Evolutionary conservation across 345 rosid species (phyloP), one percentile per base, ranked within the genome.

Genomic region (Acer saccharum): DNA sequence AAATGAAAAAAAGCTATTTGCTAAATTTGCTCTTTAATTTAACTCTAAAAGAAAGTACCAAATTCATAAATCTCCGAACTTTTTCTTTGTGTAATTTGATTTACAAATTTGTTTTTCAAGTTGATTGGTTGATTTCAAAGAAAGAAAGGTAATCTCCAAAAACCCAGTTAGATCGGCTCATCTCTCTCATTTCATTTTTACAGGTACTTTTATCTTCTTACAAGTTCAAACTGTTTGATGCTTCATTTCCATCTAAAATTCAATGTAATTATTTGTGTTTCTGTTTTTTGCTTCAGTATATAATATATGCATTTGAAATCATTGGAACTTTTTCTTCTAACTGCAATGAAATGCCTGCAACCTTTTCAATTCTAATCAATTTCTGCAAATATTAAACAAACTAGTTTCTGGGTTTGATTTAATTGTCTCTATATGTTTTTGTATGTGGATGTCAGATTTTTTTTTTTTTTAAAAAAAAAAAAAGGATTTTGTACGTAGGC

Each of bases 321-420:
- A 68, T 68, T 20, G 32, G 32, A 68, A 23, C 10, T 21, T 44
- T 3, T 16, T 23, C 20, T 44, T 44, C 20, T 4, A 46, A 43
- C 52, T 68, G 17, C 17, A 13, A 70, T 48, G 7, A 32, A 1
- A 29, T 16, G 46, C n/a, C 9, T 29, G 63, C 41, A 17, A 11
- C 32, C 18, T 21, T 46, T 62, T 63, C 18, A 14, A 44, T 8
- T 1, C 50, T 8, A 12, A 11, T 20, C 10, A 41, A 60, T 44
- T 46, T 27, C 54, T 17, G 4, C 69, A 39, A 0, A 44, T 62
- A 25, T 52, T 6, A 6, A 46, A 32, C 46, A 63, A 74, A 27
- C 18, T 74, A 13, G 77, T 16, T 74, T 63, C 60, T 63, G 69
- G 69, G 77, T 74, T 9, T 46, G 16, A 4, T 62, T 46, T 25